Conservation (phyloP, 805 yeast species). For the Pichia rugopelliculosa region DNA sequence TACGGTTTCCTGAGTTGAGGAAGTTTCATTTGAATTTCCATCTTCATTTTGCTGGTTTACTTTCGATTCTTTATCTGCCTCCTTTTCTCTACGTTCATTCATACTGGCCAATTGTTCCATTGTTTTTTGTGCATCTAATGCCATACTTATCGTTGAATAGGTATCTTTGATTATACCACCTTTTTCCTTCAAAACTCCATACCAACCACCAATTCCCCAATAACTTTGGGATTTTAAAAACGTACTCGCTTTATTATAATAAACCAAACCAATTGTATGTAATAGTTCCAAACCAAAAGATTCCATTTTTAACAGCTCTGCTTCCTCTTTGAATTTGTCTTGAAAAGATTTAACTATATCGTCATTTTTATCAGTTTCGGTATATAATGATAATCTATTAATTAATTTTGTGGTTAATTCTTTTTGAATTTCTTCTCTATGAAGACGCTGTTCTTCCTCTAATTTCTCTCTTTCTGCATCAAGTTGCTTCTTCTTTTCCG, state of each 20-base stretch:
- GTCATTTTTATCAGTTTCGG: slow-evolving; percentile 53
- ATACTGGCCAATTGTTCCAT: slow-evolving; percentile 68
- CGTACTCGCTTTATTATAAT: slow-evolving; percentile 67
- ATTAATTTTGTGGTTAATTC: slow-evolving; percentile 45
- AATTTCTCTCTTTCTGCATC: slow-evolving; percentile 53
- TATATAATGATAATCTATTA: slow-evolving; percentile 36
- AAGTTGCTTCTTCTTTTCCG: slow-evolving; percentile 29
- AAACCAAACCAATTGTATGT: slow-evolving; percentile 75
- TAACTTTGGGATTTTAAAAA: slow-evolving; percentile 70
- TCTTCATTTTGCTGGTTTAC: background rate
- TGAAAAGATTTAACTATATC: slow-evolving; percentile 54
- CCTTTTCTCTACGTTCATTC: slow-evolving; percentile 42
- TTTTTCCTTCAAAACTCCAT: slow-evolving; percentile 74
- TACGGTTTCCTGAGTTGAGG: background rate
- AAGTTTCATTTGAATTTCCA: background rate
- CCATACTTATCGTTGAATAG: slow-evolving; percentile 71
- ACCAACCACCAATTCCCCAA: slow-evolving; percentile 80
- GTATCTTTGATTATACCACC: slow-evolving; percentile 80
- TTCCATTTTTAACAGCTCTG: slow-evolving; percentile 83
- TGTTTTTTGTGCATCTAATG: slow-evolving; percentile 78
- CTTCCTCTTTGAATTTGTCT: slow-evolving; percentile 49
- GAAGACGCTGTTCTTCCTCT: slow-evolving; percentile 69
- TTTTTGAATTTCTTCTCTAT: slow-evolving; percentile 44
- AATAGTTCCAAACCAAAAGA: slow-evolving; percentile 89
- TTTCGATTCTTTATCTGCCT: slow-evolving; percentile 6